A percentile compares a stretch with the other conserved stretches of the same genome.
Conservation (phyloP, 148 eudicot species). For the Vaccinium macrocarpon region DNA sequence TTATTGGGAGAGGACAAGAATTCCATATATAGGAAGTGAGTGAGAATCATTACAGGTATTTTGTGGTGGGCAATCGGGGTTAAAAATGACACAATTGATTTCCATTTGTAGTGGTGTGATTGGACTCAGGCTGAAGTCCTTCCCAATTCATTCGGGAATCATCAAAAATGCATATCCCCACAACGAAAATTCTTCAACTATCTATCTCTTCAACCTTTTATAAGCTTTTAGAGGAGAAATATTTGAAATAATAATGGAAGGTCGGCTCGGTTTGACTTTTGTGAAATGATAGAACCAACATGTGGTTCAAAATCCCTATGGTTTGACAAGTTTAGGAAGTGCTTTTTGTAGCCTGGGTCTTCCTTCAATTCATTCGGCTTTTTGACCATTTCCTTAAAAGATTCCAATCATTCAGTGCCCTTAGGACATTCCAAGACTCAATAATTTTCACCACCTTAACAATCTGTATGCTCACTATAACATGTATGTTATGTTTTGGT, state of each 20-base stretch:
- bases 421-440: background rate
- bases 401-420: background rate
- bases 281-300: conserved; percentile 15
- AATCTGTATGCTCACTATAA: background rate
- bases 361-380: background rate
- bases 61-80: conserved; percentile 31
- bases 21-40: conserved; percentile 29
- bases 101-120: conserved; percentile 30
- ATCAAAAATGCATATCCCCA: conserved; percentile 4
- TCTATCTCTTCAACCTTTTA: conserved; percentile 5
- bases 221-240: background rate
- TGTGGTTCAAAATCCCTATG: background rate
- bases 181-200: background rate
- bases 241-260: conserved; percentile 15
- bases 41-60: conserved; percentile 9
- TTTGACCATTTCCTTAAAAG: background rate
- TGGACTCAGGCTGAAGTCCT: conserved; percentile 27
- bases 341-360: conserved; percentile 4
- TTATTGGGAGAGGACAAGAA: conserved; percentile 29
- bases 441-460: background rate
- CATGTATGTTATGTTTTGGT: no score
- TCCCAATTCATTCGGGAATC: conserved; percentile 23
- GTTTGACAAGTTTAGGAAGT: conserved; percentile 6
- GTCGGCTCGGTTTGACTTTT: conserved; percentile 19
- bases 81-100: conserved; percentile 30